Percentiles rank a stretch among this genome's conserved stretches.
These are phyloP conservation scores for Yarrowia sp. DNA, from an alignment of 805 yeast species.

Conservation along the genomic window DNA sequence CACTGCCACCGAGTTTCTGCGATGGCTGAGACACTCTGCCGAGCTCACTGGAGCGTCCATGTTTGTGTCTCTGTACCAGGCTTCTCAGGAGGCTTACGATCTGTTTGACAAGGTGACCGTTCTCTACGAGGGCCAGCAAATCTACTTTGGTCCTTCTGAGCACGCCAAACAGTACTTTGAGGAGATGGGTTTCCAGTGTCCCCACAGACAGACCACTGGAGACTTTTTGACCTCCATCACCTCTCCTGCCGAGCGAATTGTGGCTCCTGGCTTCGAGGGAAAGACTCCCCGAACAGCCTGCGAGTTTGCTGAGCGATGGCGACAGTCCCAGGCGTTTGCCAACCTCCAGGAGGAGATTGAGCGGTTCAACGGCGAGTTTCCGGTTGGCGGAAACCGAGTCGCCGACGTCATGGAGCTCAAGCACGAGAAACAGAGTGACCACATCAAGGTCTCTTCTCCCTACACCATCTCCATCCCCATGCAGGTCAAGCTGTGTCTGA, in stretches of 20 bases:
- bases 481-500: constrained; percentile 58
- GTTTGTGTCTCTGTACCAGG: constrained; percentile 70
- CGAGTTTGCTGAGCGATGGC: constrained; percentile 63
- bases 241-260: constrained; percentile 59
- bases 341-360: constrained; percentile 57
- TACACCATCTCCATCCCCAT: constrained; percentile 53
- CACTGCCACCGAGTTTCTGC: constrained; percentile 71
- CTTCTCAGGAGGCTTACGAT: constrained; percentile 68
- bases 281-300: constrained; percentile 60
- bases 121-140: constrained; percentile 66
- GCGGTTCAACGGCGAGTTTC: constrained; percentile 44
- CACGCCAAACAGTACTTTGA: constrained; percentile 59
- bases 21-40: constrained; percentile 65
- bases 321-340: constrained; percentile 54
- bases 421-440: constrained; percentile 46
- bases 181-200: constrained; percentile 64
- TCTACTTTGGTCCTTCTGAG: constrained; percentile 58
- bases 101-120: constrained; percentile 67
- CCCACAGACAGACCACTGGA: constrained; percentile 65
- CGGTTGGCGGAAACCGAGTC: constrained; percentile 45
- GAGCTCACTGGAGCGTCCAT: constrained; percentile 63
- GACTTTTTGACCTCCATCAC: constrained; percentile 65
- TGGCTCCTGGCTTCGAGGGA: constrained; percentile 54
- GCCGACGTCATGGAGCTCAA: constrained; percentile 48
- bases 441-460: constrained; percentile 50